Base-by-base conservation (phyloP, 169 alveolate species). In the Hammondia hammondi region DNA sequence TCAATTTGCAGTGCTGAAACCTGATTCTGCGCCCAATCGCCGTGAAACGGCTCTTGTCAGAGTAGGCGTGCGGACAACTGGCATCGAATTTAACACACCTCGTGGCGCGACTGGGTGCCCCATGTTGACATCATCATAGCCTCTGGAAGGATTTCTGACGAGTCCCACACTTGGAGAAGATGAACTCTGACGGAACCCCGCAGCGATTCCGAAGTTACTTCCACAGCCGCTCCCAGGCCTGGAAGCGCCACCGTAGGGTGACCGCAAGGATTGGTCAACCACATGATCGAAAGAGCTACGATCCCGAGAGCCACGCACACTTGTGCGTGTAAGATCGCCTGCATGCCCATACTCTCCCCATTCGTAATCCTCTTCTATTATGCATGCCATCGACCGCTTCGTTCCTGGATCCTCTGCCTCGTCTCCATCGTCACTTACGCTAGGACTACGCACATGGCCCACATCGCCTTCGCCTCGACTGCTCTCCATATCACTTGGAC, bases 71-170 rank as follows among this genome's bases (percentile, higher is more conserved):
- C 48, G 48, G 48, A 32, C 56, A 29, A 77, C 87, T 4, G 45
- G 87, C 46, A 77, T 32, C 4, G 87, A 77, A 46, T 39, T 77
- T 2, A 32, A 39, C 27, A 21, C 43, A 19, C 87, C 46, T 39
- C 27, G 87, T 4, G 87, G 87, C 39, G 87, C 32, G 56, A 77
- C 87, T 17, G 87, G 87, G 48, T 77, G 87, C 7, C 87, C 87
- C 87, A 77, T 39, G 46, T 32, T 77, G 45, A 17, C 43, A 21
- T 77, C 87, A 21, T 77, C 87, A 39, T 77, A 39, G 24, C 87
- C 87, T 77, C 77, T 67, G 27, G 77, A 17, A 29, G 35, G 35
- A 27, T 4, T 67, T 21, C 77, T 17, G 6, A 32, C 35, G 77
- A n/a, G 7, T 46, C 87, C 56, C 32, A 77, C 19, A 77, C 87